Percentiles rank a stretch among this genome's conserved stretches.
phyloP scores from a whole-genome alignment of 1,284 basidiomycete species.

The Fomitopsis palustris region DNA sequence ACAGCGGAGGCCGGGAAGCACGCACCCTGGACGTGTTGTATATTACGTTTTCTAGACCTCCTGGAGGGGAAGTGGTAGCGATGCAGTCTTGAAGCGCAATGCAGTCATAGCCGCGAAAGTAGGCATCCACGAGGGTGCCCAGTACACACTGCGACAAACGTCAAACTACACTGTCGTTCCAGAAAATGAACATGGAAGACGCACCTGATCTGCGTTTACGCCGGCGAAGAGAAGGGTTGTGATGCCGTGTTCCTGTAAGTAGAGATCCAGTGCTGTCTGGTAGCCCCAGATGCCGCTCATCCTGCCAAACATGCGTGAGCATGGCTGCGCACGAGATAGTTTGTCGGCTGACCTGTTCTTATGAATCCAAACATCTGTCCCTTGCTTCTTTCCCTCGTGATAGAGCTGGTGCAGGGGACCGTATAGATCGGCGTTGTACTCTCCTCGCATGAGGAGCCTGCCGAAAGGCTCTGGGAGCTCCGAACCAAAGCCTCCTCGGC shows the following conservation, averaged over 20 bases:
- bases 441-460: constrained; percentile 56
- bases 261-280: constrained; percentile 56
- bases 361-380: constrained; percentile 69
- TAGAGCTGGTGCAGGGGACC: constrained; percentile 57
- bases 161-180: not conserved
- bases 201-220: constrained; percentile 66
- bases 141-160: constrained; percentile 50
- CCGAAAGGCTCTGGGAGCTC: constrained; percentile 54
- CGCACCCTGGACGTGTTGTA: constrained; percentile 55
- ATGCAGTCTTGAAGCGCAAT: constrained; percentile 53
- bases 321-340: not conserved
- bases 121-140: constrained; percentile 61
- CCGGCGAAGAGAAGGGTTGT: constrained; percentile 61
- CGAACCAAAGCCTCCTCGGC: constrained; percentile 53
- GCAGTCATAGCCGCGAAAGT: constrained; percentile 62
- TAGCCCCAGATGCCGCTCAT: constrained; percentile 69
- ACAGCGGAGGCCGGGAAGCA: not conserved
- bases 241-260: constrained; percentile 59
- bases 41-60: constrained; percentile 56
- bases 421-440: constrained; percentile 53
- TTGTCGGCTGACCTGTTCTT: constrained; percentile 52
- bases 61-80: constrained; percentile 58
- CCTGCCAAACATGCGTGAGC: constrained; percentile 28
- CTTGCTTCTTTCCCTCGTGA: constrained; percentile 44
- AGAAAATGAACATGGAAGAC: not conserved